Conservation (phyloP, 139 green algal species). For the Chlamydomonas sp. region DNA sequence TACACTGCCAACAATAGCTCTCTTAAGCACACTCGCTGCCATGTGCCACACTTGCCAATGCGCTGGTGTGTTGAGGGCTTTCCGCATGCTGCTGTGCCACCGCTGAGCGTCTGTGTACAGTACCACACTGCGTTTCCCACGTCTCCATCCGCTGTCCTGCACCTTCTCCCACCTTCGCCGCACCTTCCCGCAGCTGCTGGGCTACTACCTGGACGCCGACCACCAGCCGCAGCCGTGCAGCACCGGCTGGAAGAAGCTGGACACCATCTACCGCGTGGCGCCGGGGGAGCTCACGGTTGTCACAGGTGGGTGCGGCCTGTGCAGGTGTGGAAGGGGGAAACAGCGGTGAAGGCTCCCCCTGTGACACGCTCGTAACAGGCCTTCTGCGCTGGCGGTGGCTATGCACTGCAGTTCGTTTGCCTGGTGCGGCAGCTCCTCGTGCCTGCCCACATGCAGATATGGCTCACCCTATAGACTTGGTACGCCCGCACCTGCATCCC, state of each 20-base stretch:
- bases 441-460: neutral
- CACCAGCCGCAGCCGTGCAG: constrained; percentile 47
- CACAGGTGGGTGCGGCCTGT: constrained; percentile 62
- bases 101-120: no score
- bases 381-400: neutral
- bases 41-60: no score
- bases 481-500: no score
- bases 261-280: constrained; percentile 79
- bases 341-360: neutral
- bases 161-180: constrained; percentile 34
- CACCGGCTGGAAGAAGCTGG: constrained; percentile 86
- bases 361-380: neutral
- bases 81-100: no score
- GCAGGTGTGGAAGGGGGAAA: neutral
- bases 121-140: neutral
- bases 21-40: no score
- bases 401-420: neutral
- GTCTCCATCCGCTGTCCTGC: neutral
- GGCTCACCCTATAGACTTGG: no score
- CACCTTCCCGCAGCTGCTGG: neutral
- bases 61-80: no score
- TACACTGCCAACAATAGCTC: no score
- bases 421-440: neutral
- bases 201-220: constrained; percentile 11
- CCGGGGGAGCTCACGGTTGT: constrained; percentile 96